Conservation (phyloP, 306 rosid species). For the Urtica urens region DNA sequence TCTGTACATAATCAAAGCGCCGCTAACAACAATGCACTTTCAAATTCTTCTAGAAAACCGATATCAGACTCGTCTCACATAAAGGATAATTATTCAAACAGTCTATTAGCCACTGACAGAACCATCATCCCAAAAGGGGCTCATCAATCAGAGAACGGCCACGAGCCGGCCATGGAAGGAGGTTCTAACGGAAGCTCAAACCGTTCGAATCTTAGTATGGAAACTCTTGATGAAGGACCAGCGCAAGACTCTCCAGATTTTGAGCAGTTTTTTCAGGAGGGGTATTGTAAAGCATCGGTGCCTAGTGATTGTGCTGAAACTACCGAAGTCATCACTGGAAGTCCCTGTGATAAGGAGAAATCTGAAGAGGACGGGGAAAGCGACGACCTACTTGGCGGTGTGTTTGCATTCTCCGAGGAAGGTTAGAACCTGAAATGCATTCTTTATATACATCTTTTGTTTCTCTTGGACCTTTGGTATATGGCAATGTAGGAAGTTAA, state of each 20-base stretch:
- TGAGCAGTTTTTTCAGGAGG: constrained; percentile 65
- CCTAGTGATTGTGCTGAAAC: constrained; percentile 32
- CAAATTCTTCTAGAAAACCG: constrained; percentile 26
- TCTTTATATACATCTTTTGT: constrained; percentile 3
- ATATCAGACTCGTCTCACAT: constrained; percentile 20
- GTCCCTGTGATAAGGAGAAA: constrained; percentile 67
- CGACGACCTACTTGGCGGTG: constrained; percentile 72
- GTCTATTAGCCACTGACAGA: constrained; percentile 26
- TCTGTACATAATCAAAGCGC: constrained; percentile 24
- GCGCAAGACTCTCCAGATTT: constrained; percentile 49
- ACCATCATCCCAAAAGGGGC: constrained; percentile 29
- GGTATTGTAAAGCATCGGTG: constrained; percentile 54
- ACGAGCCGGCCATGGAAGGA: constrained; percentile 29
- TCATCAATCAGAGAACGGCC: constrained; percentile 35
- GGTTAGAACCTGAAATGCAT: constrained; percentile 34
- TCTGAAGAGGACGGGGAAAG: constrained; percentile 58
- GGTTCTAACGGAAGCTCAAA: constrained; percentile 47
- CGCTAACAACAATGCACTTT: constrained; percentile 26
- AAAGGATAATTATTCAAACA: constrained; percentile 18
- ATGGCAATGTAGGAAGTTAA: not conserved
- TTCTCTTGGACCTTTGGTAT: constrained; percentile 1
- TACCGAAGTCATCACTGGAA: constrained; percentile 43
- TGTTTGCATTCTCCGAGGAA: constrained; percentile 86
- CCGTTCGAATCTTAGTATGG: constrained; percentile 53
- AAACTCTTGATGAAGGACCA: constrained; percentile 45